Evolutionary conservation across 805 yeast species (phyloP).

Genomic region (Yamadazyma kitorensis): DNA sequence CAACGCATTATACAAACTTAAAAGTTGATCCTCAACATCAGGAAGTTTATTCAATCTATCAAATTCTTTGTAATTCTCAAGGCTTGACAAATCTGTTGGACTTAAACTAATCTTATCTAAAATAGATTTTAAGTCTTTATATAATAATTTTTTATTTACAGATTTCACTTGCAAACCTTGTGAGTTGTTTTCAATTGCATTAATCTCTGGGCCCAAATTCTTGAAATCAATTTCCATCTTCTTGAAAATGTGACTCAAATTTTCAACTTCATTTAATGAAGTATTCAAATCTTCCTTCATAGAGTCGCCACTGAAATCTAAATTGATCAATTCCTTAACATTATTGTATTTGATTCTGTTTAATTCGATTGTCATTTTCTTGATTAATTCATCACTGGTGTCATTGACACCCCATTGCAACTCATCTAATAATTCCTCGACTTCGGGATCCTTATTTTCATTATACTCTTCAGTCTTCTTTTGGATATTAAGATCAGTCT

Average conservation of each 20-base stretch:
- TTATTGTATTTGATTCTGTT: constrained; percentile 61
- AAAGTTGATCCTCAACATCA: constrained; percentile 52
- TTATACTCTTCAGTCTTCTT: constrained; percentile 11
- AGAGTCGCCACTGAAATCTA: constrained; percentile 34
- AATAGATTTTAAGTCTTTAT: constrained; percentile 66
- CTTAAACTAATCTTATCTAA: constrained; percentile 69
- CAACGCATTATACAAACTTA: constrained; percentile 61
- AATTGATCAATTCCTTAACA: constrained; percentile 43
- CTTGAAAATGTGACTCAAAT: constrained; percentile 35
- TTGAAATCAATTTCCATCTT: constrained; percentile 39
- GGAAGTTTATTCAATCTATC: constrained; percentile 43
- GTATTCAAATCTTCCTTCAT: constrained; percentile 30
- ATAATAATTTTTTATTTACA: constrained; percentile 73
- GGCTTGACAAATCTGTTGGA: constrained; percentile 46
- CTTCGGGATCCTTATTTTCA: constrained; percentile 38
- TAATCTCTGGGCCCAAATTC: constrained; percentile 59
- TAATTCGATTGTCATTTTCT: constrained; percentile 57
- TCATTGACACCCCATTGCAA: constrained; percentile 74
- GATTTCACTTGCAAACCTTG: constrained; percentile 82
- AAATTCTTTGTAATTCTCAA: constrained; percentile 49
- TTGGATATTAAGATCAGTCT: constrained; percentile 15
- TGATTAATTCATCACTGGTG: constrained; percentile 55
- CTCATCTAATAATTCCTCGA: constrained; percentile 72
- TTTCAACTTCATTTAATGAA: constrained; percentile 35
- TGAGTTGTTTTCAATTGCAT: constrained; percentile 68